phyloP scores from a whole-genome alignment of 169 alveolate species.

The Theileria annulata region DNA sequence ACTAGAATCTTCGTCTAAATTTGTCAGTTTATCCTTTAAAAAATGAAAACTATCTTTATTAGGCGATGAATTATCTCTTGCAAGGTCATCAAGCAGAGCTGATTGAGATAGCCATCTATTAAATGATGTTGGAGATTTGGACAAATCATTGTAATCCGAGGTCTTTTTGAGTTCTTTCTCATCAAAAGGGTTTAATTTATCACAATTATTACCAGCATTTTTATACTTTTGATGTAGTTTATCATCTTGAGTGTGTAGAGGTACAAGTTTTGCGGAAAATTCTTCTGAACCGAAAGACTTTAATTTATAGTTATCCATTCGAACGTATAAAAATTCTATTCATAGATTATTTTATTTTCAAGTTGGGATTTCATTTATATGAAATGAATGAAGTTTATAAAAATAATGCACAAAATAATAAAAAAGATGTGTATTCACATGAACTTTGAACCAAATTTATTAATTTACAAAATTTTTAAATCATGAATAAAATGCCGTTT shows the following conservation, averaged over 20 bases:
- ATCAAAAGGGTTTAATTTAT: background rate
- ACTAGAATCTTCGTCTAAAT: background rate
- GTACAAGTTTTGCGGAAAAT: constrained; percentile 29
- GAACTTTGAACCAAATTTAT: background rate
- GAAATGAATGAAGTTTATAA: background rate
- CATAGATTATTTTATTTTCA: background rate
- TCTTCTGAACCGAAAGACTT: constrained; percentile 22
- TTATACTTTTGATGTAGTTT: background rate
- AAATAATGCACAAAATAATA: background rate
- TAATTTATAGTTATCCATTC: background rate
- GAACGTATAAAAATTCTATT: background rate
- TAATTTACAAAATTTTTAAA: background rate
- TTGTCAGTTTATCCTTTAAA: background rate
- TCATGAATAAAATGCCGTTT: background rate
- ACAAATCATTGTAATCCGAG: background rate
- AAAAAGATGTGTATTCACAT: background rate
- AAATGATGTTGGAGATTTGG: background rate
- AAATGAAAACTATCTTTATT: background rate
- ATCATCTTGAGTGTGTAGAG: constrained; percentile 7
- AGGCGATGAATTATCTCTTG: background rate
- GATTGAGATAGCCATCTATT: constrained; percentile 25
- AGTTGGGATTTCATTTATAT: background rate
- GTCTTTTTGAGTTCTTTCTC: background rate
- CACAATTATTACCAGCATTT: background rate
- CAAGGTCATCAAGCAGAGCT: background rate